A percentile compares a stretch with the other conserved stretches of the same genome.
These are phyloP conservation scores for Cicer chorassanicum DNA, from an alignment of 306 rosid genomes.

Conservation along the genomic window DNA sequence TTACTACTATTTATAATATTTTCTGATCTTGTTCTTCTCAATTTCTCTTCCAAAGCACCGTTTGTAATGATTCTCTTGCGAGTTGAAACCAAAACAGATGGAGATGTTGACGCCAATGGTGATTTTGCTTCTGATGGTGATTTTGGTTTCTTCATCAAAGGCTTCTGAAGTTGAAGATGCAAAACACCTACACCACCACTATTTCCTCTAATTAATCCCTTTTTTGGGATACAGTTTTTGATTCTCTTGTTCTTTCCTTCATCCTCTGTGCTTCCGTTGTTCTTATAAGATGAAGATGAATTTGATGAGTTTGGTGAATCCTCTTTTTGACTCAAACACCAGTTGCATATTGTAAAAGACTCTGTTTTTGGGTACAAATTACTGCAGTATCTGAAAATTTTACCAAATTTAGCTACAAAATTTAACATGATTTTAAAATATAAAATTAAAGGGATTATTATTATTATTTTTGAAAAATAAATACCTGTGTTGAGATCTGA, in stretches of 20 bases:
- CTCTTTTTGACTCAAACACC: conserved; percentile 79
- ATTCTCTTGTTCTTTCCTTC: conserved; percentile 44
- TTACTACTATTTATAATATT: conserved; percentile 39
- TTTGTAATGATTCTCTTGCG: conserved; percentile 66
- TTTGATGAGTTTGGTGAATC: conserved; percentile 76
- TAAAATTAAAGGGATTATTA: background rate
- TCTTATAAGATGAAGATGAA: conserved; percentile 65
- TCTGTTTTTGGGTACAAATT: conserved; percentile 75
- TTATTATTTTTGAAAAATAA: background rate
- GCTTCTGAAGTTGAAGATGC: conserved; percentile 53
- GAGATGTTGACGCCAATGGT: conserved; percentile 46
- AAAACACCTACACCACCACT: conserved; percentile 30
- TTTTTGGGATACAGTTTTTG: conserved; percentile 25
- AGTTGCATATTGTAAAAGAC: conserved; percentile 68
- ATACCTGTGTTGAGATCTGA: conserved; percentile 98
- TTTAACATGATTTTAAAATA: background rate
- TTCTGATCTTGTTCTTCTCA: conserved; percentile 72
- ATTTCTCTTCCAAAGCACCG: conserved; percentile 55
- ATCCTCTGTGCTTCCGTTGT: conserved; percentile 32
- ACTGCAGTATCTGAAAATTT: conserved; percentile 74
- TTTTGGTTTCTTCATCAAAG: conserved; percentile 71
- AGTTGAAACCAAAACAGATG: conserved; percentile 47
- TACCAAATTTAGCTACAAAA: background rate
- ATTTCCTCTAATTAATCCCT: conserved; percentile 27
- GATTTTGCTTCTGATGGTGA: conserved; percentile 52